Evolutionary conservation across 78 protist genomes (phyloP), one percentile per base, ranked within the genome.

Genomic region (Dictyostelium brefeldianum): DNA sequence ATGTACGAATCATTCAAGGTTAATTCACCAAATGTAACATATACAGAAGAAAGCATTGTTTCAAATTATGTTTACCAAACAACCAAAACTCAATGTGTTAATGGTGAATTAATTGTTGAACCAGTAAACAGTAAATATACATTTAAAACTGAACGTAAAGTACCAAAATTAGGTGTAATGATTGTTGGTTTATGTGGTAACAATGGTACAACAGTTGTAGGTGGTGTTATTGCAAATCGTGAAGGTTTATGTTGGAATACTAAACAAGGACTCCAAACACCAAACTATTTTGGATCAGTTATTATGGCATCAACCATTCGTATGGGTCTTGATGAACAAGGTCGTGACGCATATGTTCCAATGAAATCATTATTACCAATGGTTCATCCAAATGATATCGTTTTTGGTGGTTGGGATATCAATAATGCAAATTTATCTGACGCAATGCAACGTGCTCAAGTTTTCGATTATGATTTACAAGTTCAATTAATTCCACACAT

Each of bases 321-420:
- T 25, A 75, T 98, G 57, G 99, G 99, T 48, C 1, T 5, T 51
- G 87, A 81, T 46, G 82, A 43, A 20, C 29, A 94, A 47, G 97
- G 97, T 51, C 85, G 96, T 22, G 98, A 98, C 59, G 95, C 97
- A 0, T 82, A 75, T 71, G 94, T 98, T 25, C 99, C 99, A 48
- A 78, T 98, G 71, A 80, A 65, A 71, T 7, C 25, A 29, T 9
- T 99, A n/a, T 80, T 99, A 17, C 99, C 99, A 41, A 99, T 98
- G 99, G 99, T 98, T 17, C 78, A 98, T 53, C 99, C 99, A 73
- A 98, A 97, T 83, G 99, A 98, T 90, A 54, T 99, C 22, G 99
- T 98, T 48, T 27, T 99, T 70, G 98, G 98, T 43, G 99, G 99
- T 69, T 99, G 99, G 99, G 99, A 99, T 91, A 99, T 99, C 95